Evolutionary conservation across 371 early-diverging fungal species (phyloP), one percentile per base, ranked within the genome.

Genomic region (Mucor irregularis): DNA sequence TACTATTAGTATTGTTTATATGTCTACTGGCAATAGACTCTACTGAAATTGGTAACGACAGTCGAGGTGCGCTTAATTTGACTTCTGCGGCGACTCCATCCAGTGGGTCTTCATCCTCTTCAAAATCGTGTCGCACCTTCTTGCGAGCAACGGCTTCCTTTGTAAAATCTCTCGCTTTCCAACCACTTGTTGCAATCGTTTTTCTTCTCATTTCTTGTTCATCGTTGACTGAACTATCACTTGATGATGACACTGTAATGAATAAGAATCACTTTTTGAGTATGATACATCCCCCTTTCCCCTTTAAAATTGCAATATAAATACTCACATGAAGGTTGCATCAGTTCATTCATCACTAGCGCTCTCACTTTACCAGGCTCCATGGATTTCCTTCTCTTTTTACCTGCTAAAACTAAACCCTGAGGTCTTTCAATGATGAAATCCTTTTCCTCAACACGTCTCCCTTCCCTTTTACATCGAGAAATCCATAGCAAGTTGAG

Each of bases 351-450:
- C 26, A 44, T 26, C 9, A 38, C 29, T 17, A 76, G 51, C 7
- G 76, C 71, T 48, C 55, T 61, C 19, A 76, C 73, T 59, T 63
- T 68, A 14, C 73, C 66, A 10, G 77, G 77, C 22, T 76, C 77
- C 77, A 76, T 76, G 1, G 77, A 76, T 51, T 73, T 76, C 3
- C 76, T 63, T 45, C 71, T 42, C 13, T 66, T 68, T 26, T 58
- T 71, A 0, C 61, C 58, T 31, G 71, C 38, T 25, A 73, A 29
- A 3, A 63, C 42, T 2, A 76, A 22, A 0, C 58, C 58, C 25
- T 71, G 67, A n/a, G 73, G 66, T n/a, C 51, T 35, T 25, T 73
- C 71, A 17, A 76, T 64, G 11, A 58, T 34, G 46, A 64, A 76
- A 10, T 71, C 69, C 29, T 66, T 58, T 56, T 76, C 77, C 6